Evolutionary conservation across 805 yeast species (phyloP).

Genomic region (Candida hispaniensis): DNA sequence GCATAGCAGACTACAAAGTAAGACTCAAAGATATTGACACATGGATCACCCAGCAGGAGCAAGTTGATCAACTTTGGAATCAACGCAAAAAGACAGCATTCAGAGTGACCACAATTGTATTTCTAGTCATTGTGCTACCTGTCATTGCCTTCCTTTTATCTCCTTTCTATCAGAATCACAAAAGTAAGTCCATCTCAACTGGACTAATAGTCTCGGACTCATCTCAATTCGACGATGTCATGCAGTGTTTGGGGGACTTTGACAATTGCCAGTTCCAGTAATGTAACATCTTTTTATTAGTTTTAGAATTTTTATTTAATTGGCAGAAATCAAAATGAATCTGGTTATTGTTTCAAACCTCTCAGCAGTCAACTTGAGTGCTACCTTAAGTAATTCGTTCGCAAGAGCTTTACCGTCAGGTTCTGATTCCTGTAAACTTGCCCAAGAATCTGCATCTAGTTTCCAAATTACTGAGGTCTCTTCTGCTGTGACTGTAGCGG

Average conservation of each 20-base stretch:
- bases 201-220: conserved; percentile 1
- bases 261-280: conserved; percentile 16
- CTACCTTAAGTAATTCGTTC: conserved; percentile 52
- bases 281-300: neutral
- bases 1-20: conserved; percentile 22
- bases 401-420: conserved; percentile 43
- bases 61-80: conserved; percentile 18
- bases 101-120: conserved; percentile 14
- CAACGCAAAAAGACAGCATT: conserved; percentile 18
- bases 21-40: conserved; percentile 22
- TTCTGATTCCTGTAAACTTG: conserved; percentile 31
- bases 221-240: conserved; percentile 20
- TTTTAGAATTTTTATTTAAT: conserved; percentile 1
- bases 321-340: conserved; percentile 50
- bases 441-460: conserved; percentile 39
- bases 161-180: too few relatives aligned
- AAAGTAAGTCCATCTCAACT: conserved; percentile 10
- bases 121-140: conserved; percentile 17
- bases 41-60: conserved; percentile 21
- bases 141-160: too few relatives aligned
- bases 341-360: conserved; percentile 69
- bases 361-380: conserved; percentile 52
- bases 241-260: conserved; percentile 20
- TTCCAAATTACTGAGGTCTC: conserved; percentile 61
- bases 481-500: conserved; percentile 46